phyloP scores from a whole-genome alignment of 2,329 filamentous ascomycete species.

The Calonectria hawksworthii region DNA sequence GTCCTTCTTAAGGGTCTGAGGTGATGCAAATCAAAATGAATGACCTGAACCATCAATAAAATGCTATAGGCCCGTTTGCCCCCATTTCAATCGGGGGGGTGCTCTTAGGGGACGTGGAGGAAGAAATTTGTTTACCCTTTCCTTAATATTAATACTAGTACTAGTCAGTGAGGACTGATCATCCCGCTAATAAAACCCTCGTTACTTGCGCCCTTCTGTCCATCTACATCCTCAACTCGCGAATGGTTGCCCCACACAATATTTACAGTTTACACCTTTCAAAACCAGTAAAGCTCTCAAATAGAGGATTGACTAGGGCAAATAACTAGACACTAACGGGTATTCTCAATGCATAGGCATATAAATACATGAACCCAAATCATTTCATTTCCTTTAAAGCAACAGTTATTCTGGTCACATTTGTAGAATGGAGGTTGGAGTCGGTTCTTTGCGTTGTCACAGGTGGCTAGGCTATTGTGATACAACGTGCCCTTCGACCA shows the following conservation, averaged over 20 bases:
- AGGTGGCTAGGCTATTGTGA: neutral
- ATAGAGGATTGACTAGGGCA: fast-evolving
- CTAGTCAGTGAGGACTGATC: slow-evolving; percentile 16
- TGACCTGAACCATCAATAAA: neutral
- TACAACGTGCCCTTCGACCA: neutral
- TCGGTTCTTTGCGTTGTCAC: neutral
- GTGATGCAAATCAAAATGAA: neutral
- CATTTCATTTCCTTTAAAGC: no score
- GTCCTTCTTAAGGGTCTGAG: neutral
- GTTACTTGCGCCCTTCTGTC: neutral
- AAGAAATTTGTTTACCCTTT: neutral
- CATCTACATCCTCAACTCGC: neutral
- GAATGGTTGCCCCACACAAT: neutral
- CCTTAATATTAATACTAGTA: slow-evolving; percentile 14
- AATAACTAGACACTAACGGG: neutral
- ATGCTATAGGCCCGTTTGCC: neutral
- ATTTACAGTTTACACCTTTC: neutral
- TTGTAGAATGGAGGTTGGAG: neutral
- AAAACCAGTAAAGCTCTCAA: no score
- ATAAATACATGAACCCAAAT: no score
- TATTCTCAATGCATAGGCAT: no score
- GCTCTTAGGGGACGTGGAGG: neutral
- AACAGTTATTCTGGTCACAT: neutral
- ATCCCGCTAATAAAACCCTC: slow-evolving; percentile 16
- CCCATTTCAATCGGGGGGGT: neutral